These are phyloP conservation scores for Ceratocystis colombiana DNA, from an alignment of 2,329 filamentous ascomycete species.

Conservation along the genomic window DNA sequence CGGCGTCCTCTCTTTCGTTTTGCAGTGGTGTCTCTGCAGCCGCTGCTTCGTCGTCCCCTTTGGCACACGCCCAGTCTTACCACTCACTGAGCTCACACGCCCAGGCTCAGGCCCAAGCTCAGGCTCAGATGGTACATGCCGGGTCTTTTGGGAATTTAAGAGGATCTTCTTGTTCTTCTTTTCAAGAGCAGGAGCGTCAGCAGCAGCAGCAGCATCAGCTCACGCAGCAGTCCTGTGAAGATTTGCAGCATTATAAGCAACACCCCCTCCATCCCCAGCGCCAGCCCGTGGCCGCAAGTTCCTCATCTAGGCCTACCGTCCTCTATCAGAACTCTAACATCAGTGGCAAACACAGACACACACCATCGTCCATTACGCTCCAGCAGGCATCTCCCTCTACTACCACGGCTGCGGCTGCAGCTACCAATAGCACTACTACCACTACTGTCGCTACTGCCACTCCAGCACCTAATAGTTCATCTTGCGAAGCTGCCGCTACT, in stretches of 20 bases:
- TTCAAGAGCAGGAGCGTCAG: not conserved
- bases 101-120: not conserved
- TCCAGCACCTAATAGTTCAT: too few relatives aligned
- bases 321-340: not conserved
- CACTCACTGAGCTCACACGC: too few relatives aligned
- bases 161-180: not conserved
- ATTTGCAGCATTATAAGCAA: not conserved
- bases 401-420: not conserved
- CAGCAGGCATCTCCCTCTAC: not conserved
- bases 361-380: not conserved
- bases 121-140: not conserved
- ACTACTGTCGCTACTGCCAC: too few relatives aligned
- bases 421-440: not conserved
- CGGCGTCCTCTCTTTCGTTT: not conserved
- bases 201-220: not conserved
- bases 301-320: not conserved
- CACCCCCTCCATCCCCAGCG: not conserved
- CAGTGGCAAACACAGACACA: not conserved
- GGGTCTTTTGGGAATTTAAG: constrained; percentile 7
- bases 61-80: constrained; percentile 2
- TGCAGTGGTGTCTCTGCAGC: not conserved
- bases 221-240: too few relatives aligned
- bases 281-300: not conserved
- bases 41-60: not conserved
- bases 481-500: too few relatives aligned